Percentiles rank a stretch among this genome's conserved stretches.
phyloP scores from a whole-genome alignment of 139 green algal genomes.

The Volvox reticuliferus region DNA sequence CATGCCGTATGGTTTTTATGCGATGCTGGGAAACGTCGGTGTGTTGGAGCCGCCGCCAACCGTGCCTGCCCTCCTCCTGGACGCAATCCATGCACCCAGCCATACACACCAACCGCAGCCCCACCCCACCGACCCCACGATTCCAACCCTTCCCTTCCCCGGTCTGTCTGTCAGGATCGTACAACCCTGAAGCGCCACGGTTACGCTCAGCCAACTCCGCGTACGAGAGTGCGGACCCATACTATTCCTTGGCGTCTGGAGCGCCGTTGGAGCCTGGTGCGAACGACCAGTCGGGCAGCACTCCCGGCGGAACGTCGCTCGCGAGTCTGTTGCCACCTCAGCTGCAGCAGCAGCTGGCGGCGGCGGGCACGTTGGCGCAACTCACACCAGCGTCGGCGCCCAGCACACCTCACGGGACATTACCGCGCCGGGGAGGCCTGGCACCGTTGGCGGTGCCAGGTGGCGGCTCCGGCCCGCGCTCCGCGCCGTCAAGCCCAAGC shows the following conservation, averaged over 20 bases:
- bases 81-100: background rate
- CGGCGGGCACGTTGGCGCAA: background rate
- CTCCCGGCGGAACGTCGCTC: background rate
- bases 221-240: background rate
- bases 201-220: constrained; percentile 32
- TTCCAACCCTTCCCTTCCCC: too few species aligned
- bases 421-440: background rate
- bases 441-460: background rate
- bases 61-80: background rate
- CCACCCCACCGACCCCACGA: too few species aligned
- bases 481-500: constrained; percentile 18
- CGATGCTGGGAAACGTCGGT: too few species aligned
- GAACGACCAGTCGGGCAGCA: background rate
- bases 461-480: background rate
- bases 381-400: background rate
- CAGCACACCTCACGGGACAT: background rate
- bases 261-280: background rate
- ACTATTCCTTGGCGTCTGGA: constrained; percentile 38
- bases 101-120: too few species aligned
- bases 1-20: too few species aligned
- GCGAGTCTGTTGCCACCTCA: constrained; percentile 1
- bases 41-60: too few species aligned
- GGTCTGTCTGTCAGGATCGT: constrained; percentile 24
- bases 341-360: constrained; percentile 42
- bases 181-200: constrained; percentile 38